A percentile compares a stretch with the other conserved stretches of the same genome.
These are phyloP conservation scores for Chlorella vulgaris DNA, from an alignment of 139 green algal genomes.

Conservation along the genomic window DNA sequence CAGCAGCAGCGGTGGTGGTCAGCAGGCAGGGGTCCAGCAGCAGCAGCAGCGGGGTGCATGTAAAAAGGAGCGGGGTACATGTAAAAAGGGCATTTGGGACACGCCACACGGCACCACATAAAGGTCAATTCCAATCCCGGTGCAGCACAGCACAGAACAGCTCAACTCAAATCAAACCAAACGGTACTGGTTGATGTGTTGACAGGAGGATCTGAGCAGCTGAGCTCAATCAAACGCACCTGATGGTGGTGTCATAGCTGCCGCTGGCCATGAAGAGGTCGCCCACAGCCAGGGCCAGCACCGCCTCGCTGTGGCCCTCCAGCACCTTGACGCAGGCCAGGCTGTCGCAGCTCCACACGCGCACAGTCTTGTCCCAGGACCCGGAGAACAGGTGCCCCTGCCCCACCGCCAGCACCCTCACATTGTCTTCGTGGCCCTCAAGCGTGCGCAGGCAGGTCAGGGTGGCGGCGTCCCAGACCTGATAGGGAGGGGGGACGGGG, in stretches of 20 bases:
- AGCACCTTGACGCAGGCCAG: constrained; percentile 53
- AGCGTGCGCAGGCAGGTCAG: constrained; percentile 86
- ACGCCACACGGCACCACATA: too few relatives aligned
- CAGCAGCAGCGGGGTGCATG: too few relatives aligned
- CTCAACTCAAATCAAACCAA: too few relatives aligned
- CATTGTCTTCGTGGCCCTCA: constrained; percentile 92
- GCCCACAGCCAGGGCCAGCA: constrained; percentile 87
- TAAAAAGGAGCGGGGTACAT: too few relatives aligned
- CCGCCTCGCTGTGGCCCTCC: constrained; percentile 91
- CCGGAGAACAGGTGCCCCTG: constrained; percentile 82
- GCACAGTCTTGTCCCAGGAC: constrained; percentile 94
- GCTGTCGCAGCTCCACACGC: constrained; percentile 52
- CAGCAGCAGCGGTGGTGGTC: background rate
- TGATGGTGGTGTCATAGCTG: constrained; percentile 87
- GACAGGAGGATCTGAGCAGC: too few relatives aligned
- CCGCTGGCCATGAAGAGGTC: constrained; percentile 72
- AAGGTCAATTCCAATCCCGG: too few relatives aligned
- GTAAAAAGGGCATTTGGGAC: too few relatives aligned
- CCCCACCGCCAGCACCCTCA: constrained; percentile 86
- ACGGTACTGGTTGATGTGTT: too few relatives aligned
- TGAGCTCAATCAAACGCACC: too few relatives aligned
- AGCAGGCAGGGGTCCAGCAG: too few relatives aligned
- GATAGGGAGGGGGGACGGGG: background rate
- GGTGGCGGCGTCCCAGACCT: constrained; percentile 82
- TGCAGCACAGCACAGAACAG: too few relatives aligned